These are phyloP conservation scores for Cokeromyces recurvatus DNA, from an alignment of 371 early-diverging fungal species.

Conservation along the genomic window DNA sequence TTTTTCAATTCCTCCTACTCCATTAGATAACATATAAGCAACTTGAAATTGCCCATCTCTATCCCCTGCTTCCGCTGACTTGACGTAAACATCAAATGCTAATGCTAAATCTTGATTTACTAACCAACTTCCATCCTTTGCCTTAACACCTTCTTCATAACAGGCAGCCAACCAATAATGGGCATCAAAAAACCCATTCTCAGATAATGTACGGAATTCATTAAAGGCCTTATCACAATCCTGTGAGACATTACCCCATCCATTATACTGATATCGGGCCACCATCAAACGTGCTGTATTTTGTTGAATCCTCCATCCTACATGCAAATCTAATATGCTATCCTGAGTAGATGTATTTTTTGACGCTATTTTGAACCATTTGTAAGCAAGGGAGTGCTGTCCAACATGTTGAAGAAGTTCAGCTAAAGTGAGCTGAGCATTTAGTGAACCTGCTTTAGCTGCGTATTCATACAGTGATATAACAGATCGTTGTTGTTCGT, in stretches of 20 bases:
- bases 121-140: neutral
- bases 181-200: constrained; percentile 13
- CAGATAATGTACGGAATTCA: constrained; percentile 23
- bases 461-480: constrained; percentile 18
- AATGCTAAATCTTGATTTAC: constrained; percentile 2
- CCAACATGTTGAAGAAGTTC: constrained; percentile 10
- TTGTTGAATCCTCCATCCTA: constrained; percentile 3
- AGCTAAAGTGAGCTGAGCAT: constrained; percentile 31
- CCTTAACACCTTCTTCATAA: constrained; percentile 25
- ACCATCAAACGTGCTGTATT: constrained; percentile 29
- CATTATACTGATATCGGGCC: constrained; percentile 31
- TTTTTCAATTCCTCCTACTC: constrained; percentile 1
- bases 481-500: neutral
- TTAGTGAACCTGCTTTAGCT: constrained; percentile 38
- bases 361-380: constrained; percentile 44
- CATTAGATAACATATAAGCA: constrained; percentile 37
- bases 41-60: constrained; percentile 27
- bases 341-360: constrained; percentile 8
- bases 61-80: constrained; percentile 25
- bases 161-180: constrained; percentile 36
- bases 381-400: constrained; percentile 13
- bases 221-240: constrained; percentile 22
- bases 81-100: constrained; percentile 25
- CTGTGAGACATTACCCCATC: constrained; percentile 21
- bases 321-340: neutral